phyloP scores from a whole-genome alignment of 1,284 basidiomycete genomes.

The Cryptococcus sp. region DNA sequence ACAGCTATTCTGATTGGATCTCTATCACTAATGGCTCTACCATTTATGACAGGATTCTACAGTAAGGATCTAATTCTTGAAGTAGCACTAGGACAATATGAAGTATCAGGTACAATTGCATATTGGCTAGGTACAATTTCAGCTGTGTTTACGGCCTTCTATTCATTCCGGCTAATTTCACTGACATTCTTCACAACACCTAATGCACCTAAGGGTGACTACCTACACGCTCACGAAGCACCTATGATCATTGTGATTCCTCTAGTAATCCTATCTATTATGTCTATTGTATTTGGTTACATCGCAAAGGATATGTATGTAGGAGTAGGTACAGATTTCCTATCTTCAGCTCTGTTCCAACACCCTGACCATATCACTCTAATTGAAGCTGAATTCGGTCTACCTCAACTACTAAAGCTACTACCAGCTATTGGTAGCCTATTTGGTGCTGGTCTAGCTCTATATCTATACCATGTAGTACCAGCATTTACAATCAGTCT shows the following conservation, averaged over 20 bases:
- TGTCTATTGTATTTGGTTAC: conserved; percentile 52
- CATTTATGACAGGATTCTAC: conserved; percentile 45
- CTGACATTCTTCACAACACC: conserved; percentile 49
- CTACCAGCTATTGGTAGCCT: conserved; percentile 39
- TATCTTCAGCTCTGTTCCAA: conserved; percentile 33
- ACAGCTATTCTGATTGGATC: conserved; percentile 48
- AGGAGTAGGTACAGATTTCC: conserved; percentile 40
- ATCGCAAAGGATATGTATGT: conserved; percentile 47
- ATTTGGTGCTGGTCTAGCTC: conserved; percentile 31
- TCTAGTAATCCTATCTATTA: conserved; percentile 45
- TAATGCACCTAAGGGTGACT: conserved; percentile 45
- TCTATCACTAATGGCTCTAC: conserved; percentile 46
- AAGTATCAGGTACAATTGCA: conserved; percentile 41
- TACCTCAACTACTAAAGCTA: conserved; percentile 38
- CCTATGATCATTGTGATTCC: conserved; percentile 45
- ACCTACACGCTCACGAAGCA: conserved; percentile 48
- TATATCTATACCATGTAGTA: conserved; percentile 37
- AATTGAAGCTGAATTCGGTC: conserved; percentile 45
- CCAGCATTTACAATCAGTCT: conserved; percentile 36
- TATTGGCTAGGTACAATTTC: conserved; percentile 50
- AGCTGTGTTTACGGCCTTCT: conserved; percentile 50
- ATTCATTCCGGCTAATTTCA: conserved; percentile 48
- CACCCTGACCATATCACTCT: conserved; percentile 36
- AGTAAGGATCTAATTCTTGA: conserved; percentile 46
- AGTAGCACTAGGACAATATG: conserved; percentile 39